Percentiles rank a stretch among this genome's conserved stretches.
phyloP scores from a whole-genome alignment of 345 rosid species.

The Eucalyptus sideroxylon region DNA sequence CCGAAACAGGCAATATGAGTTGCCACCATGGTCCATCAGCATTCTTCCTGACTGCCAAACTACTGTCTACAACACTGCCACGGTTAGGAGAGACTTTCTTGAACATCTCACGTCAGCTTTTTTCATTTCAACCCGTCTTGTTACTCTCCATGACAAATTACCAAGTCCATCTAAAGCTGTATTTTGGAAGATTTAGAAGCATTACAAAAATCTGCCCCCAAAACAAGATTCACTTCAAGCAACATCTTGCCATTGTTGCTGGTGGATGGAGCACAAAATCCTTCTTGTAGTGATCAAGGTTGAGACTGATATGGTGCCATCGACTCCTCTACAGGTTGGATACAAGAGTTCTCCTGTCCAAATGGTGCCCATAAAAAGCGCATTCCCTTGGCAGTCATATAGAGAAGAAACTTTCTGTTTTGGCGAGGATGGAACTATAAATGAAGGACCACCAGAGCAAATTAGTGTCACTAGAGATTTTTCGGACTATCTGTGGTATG shows the following conservation, averaged over 20 bases:
- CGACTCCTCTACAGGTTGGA: conserved; percentile 24
- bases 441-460: conserved; percentile 62
- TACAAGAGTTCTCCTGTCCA: conserved; percentile 37
- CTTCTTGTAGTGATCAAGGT: background rate
- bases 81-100: conserved; percentile 6
- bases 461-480: conserved; percentile 50
- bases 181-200: background rate
- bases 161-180: background rate
- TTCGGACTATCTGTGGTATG: conserved; percentile 82
- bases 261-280: background rate
- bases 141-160: background rate
- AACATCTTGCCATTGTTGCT: background rate
- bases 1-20: conserved; percentile 6
- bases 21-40: conserved; percentile 37
- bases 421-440: conserved; percentile 22
- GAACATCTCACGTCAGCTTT: background rate
- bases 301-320: background rate
- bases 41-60: conserved; percentile 43
- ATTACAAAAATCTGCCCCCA: background rate
- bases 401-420: conserved; percentile 35
- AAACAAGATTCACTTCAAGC: background rate
- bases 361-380: conserved; percentile 37
- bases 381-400: conserved; percentile 63
- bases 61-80: conserved; percentile 34
- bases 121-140: background rate